Conservation (phyloP, 257 asterid species). For the Cynanchum wilfordii region DNA sequence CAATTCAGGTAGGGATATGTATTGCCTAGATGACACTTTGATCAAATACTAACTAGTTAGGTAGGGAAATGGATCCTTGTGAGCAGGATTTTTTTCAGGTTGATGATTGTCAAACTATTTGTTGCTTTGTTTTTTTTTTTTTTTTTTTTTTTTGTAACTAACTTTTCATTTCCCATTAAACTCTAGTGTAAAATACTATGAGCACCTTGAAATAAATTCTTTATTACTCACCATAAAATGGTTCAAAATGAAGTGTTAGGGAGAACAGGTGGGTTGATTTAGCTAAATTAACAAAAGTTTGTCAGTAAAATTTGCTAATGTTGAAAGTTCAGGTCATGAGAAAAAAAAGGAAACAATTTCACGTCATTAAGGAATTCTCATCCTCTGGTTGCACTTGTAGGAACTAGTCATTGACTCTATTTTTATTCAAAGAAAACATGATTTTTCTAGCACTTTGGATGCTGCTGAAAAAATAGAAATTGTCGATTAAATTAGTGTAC, state of each 20-base stretch:
- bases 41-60: background rate
- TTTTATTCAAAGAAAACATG: background rate
- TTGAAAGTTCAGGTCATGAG: background rate
- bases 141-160: background rate
- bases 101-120: background rate
- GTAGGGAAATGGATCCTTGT: background rate
- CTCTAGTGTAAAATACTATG: background rate
- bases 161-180: background rate
- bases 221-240: background rate
- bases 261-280: background rate
- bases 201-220: background rate
- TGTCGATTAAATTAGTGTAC: slow-evolving; percentile 24
- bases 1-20: background rate
- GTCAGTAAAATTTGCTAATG: background rate
- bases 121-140: background rate
- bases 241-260: background rate
- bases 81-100: background rate
- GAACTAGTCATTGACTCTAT: background rate
- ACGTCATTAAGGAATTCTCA: background rate
- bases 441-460: background rate
- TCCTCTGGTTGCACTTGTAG: background rate
- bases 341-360: background rate
- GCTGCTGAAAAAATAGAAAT: background rate
- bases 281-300: background rate
- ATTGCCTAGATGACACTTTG: background rate